These are phyloP conservation scores for Alternaria ventricosa DNA, from an alignment of 2,329 filamentous ascomycete genomes.

Conservation along the genomic window DNA sequence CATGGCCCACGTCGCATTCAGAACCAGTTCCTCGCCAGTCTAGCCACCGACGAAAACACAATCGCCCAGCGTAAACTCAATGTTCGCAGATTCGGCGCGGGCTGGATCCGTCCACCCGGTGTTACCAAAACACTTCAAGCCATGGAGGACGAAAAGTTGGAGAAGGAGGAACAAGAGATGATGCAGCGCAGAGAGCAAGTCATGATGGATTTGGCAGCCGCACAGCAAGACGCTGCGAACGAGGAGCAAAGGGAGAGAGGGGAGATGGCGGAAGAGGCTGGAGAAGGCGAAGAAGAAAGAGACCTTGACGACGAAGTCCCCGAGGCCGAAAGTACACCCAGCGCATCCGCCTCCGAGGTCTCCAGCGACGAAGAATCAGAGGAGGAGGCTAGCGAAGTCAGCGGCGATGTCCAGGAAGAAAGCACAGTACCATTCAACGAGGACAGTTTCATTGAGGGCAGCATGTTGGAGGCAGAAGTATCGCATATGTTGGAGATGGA, in stretches of 20 bases:
- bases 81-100: slow-evolving; percentile 84
- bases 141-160: slow-evolving; percentile 84
- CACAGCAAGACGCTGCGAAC: slow-evolving; percentile 56
- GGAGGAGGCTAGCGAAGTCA: slow-evolving; percentile 27
- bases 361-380: slow-evolving; percentile 22
- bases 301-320: slow-evolving; percentile 52
- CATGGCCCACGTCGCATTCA: slow-evolving; percentile 22
- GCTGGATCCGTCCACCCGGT: slow-evolving; percentile 90
- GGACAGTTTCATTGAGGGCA: slow-evolving; percentile 56
- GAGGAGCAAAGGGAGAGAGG: slow-evolving; percentile 50
- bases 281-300: slow-evolving; percentile 31
- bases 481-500: slow-evolving; percentile 52
- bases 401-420: slow-evolving; percentile 20
- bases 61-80: slow-evolving; percentile 79
- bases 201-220: slow-evolving; percentile 72
- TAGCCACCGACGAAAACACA: slow-evolving; percentile 77
- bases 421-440: slow-evolving; percentile 57
- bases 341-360: slow-evolving; percentile 44
- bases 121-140: slow-evolving; percentile 89
- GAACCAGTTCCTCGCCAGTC: slow-evolving; percentile 64
- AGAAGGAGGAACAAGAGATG: slow-evolving; percentile 84
- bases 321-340: slow-evolving; percentile 42
- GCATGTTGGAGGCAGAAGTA: slow-evolving; percentile 48
- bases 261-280: slow-evolving; percentile 47
- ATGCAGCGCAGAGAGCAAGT: slow-evolving; percentile 73